These are phyloP conservation scores for Leccinum variabile DNA, from an alignment of 1,284 basidiomycete genomes.

Conservation along the genomic window DNA sequence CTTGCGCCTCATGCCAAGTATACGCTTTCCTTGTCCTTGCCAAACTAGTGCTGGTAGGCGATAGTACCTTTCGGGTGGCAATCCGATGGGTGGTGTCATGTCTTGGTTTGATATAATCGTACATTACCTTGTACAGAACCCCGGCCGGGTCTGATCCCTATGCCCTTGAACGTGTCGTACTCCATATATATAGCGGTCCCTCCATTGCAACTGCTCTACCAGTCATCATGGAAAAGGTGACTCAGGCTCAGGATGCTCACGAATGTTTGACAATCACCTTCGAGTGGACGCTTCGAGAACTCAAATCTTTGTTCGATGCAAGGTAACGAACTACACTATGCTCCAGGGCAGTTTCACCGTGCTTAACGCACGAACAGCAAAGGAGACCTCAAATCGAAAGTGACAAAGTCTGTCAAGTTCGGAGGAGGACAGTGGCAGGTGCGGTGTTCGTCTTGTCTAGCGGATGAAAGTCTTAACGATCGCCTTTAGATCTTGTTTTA, in stretches of 20 bases:
- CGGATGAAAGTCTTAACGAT: not conserved
- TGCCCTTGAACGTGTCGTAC: conserved; percentile 12
- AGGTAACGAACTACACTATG: conserved; percentile 40
- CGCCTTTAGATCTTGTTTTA: conserved; percentile 71
- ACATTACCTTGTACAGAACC: not conserved
- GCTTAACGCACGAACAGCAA: conserved; percentile 40
- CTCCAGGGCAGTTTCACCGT: not conserved
- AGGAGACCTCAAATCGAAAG: conserved; percentile 70
- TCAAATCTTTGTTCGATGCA: conserved; percentile 70
- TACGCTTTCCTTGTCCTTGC: too few species aligned
- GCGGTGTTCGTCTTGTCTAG: not conserved
- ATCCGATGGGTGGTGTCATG: not conserved
- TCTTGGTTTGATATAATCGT: not conserved
- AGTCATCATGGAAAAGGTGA: conserved; percentile 26
- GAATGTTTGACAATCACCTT: conserved; percentile 68
- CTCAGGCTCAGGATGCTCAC: conserved; percentile 23
- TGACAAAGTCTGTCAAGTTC: conserved; percentile 64
- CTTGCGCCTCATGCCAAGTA: too few species aligned
- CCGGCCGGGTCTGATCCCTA: not conserved
- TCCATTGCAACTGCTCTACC: not conserved
- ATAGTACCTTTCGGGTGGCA: not conserved
- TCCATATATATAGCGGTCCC: not conserved
- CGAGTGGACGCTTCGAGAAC: conserved; percentile 72
- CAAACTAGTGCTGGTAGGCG: not conserved
- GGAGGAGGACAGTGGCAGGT: conserved; percentile 75